phyloP scores from a whole-genome alignment of 805 yeast genomes.

The Candida easanensis region DNA sequence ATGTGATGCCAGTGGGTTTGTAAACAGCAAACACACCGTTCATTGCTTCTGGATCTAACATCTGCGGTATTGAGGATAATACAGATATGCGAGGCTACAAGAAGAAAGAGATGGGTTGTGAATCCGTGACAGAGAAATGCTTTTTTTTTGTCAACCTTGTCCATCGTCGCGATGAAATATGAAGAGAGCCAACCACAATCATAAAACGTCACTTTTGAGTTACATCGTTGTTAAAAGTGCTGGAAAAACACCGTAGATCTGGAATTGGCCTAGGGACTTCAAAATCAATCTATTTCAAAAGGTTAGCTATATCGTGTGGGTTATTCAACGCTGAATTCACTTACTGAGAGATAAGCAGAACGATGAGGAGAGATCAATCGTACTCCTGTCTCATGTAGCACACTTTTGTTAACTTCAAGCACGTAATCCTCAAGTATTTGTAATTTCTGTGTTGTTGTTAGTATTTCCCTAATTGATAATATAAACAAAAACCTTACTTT shows the following conservation, averaged over 20 bases:
- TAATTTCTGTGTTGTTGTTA: no score
- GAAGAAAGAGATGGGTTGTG: no score
- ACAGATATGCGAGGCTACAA: neutral
- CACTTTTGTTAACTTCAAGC: conserved; percentile 28
- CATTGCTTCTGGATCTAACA: conserved; percentile 40
- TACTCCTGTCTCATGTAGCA: conserved; percentile 28
- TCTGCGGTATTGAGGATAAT: neutral
- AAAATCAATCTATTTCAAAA: conserved; percentile 36
- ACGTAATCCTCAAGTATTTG: no score
- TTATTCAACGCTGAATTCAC: conserved; percentile 15
- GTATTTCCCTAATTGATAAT: neutral
- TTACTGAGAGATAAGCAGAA: conserved; percentile 49
- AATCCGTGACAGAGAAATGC: no score
- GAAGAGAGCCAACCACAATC: no score
- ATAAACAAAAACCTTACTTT: conserved; percentile 8
- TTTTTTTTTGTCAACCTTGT: no score
- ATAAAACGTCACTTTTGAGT: no score
- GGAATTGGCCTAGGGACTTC: conserved; percentile 43
- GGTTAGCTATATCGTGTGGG: conserved; percentile 18
- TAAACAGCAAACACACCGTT: conserved; percentile 91
- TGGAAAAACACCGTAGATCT: neutral
- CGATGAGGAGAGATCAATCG: conserved; percentile 47
- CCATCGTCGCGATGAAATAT: no score
- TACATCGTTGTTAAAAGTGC: neutral
- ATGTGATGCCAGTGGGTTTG: conserved; percentile 83